Evolutionary conservation across 495 filamentous ascomycete genomes (phyloP).

Genomic region (Amphirosellinia nigrospora): DNA sequence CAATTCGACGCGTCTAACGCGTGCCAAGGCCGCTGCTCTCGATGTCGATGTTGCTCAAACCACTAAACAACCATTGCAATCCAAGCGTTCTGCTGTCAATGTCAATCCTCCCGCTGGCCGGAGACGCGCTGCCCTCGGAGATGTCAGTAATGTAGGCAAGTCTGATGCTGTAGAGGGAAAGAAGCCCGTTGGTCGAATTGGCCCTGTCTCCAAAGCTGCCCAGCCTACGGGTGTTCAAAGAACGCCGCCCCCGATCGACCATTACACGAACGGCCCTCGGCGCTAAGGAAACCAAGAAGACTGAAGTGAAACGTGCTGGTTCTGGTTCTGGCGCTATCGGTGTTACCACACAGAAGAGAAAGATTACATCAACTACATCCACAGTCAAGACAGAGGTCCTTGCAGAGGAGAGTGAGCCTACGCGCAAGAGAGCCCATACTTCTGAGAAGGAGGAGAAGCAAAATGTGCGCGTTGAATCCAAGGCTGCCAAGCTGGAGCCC

Average conservation of each 20-base stretch:
- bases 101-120: conserved; percentile 59
- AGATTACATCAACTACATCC: conserved; percentile 54
- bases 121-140: conserved; percentile 81
- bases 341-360: conserved; percentile 65
- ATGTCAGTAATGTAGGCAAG: conserved; percentile 95
- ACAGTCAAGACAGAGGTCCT: conserved; percentile 66
- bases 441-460: conserved; percentile 35
- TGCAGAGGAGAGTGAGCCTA: conserved; percentile 60
- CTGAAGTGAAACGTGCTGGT: conserved; percentile 71
- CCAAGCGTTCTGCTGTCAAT: conserved; percentile 72
- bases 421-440: conserved; percentile 56
- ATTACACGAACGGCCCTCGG: conserved; percentile 67
- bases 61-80: conserved; percentile 69
- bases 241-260: conserved; percentile 63
- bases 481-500: conserved; percentile 53
- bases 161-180: conserved; percentile 71
- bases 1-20: conserved; percentile 79
- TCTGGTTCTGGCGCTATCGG: conserved; percentile 72
- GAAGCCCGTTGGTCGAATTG: conserved; percentile 67
- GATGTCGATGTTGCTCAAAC: conserved; percentile 59
- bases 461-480: conserved; percentile 43
- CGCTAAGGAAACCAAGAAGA: conserved; percentile 70
- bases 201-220: conserved; percentile 78
- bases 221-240: conserved; percentile 78
- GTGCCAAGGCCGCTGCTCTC: conserved; percentile 87